Conservation (phyloP, 257 asterid species). For the Knoxia roxburghii region DNA sequence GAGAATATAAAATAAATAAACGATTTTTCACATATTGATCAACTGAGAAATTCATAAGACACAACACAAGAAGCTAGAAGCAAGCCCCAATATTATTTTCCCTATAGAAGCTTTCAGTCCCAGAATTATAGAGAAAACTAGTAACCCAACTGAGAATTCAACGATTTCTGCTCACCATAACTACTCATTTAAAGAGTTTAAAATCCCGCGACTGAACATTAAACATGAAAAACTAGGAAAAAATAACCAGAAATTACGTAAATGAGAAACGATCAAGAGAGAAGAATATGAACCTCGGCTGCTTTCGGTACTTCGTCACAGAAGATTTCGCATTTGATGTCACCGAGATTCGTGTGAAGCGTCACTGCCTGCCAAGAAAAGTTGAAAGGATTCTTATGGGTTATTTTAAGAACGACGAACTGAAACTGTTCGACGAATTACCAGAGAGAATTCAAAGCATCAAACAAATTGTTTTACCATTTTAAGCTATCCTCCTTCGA, state of each 20-base stretch:
- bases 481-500: neutral
- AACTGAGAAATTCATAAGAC: neutral
- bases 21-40: neutral
- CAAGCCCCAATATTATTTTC: neutral
- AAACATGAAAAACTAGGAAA: neutral
- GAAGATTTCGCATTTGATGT: slow-evolving; percentile 91
- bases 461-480: slow-evolving; percentile 5
- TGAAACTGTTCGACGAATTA: slow-evolving; percentile 39
- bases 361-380: slow-evolving; percentile 66
- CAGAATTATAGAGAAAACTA: neutral
- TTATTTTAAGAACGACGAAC: slow-evolving; percentile 11
- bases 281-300: slow-evolving; percentile 54
- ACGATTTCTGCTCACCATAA: neutral
- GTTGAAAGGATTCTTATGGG: neutral
- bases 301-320: slow-evolving; percentile 94
- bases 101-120: neutral
- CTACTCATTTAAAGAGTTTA: neutral
- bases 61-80: neutral
- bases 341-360: slow-evolving; percentile 93
- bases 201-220: neutral
- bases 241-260: too few species aligned
- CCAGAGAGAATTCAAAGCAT: slow-evolving; percentile 12
- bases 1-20: too few species aligned
- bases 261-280: neutral
- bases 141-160: neutral